phyloP scores from a whole-genome alignment of 345 rosid genomes.

The Pistacia vera region DNA sequence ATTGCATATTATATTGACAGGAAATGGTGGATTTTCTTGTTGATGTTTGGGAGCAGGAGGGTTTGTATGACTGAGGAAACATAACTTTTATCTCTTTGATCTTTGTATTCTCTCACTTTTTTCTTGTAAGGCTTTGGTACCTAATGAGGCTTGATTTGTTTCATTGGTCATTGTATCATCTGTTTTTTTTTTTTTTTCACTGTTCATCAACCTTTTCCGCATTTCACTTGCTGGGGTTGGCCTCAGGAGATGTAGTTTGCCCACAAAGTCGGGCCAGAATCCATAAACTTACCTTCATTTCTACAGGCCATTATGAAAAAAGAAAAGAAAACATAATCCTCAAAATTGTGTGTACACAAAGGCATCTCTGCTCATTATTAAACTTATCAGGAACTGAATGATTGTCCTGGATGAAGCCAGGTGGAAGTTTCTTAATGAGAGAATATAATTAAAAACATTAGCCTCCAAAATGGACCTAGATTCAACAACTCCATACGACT shows the following conservation, averaged over 20 bases:
- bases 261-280: too few species aligned
- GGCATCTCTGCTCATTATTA: not conserved
- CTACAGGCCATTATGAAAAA: too few species aligned
- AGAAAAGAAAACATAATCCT: too few species aligned
- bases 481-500: not conserved
- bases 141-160: not conserved
- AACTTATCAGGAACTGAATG: not conserved
- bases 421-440: not conserved
- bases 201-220: not conserved
- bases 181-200: not conserved
- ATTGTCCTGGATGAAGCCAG: not conserved
- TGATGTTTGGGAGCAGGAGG: slow-evolving; percentile 66
- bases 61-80: slow-evolving; percentile 45
- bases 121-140: not conserved
- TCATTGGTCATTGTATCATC: not conserved
- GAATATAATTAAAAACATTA: not conserved
- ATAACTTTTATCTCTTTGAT: not conserved
- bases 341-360: too few species aligned
- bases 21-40: slow-evolving; percentile 74
- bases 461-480: slow-evolving; percentile 5
- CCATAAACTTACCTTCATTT: too few species aligned
- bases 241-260: not conserved
- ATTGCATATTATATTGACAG: slow-evolving; percentile 29
- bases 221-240: not conserved
- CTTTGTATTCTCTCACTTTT: not conserved